Base-by-base conservation (phyloP, 768 basidiomycete species). In the Antrodiella citrinella region DNA sequence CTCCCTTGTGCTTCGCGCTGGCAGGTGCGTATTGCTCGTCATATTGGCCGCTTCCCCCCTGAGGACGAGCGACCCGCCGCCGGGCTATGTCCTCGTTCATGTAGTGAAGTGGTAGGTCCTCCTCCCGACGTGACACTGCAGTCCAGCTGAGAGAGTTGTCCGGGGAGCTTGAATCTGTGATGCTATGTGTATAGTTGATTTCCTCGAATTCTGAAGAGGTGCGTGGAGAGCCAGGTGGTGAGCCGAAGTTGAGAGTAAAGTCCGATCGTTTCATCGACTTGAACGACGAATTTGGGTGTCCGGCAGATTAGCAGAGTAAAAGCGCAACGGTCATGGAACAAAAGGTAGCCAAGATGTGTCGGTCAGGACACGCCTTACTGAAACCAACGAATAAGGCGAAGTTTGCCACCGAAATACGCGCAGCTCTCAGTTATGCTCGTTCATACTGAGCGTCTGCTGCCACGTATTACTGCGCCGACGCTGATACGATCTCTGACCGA, bases 161-260 rank as follows among this genome's bases (percentile, higher is more conserved):
- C 23, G 51, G 22, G 4, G 47, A 15, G 41, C 21, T 43, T n/a
- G 41, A 43, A 15, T 35, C 30, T 22, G 41, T 18, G 7, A 19
- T 25, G 13, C 24, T 67, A 21, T 69, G 58, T 35, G 85, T 84
- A 53, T 87, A 78, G 12, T 74, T 64, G 52, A 86, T 69, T 62
- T 87, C 75, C 67, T 87, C 84, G 65, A 85, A 87, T 57, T 87
- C 86, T 57, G 77, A 78, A 49, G 80, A 80, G 45, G 76, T 70
- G 60, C 71, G 71, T 41, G 72, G 65, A 41, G 73, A 67, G 48
- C 67, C 66, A 56, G 73, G 70, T 52, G 75, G 72, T 54, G 77
- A 68, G 62, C 80, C 82, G 66, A 90, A 77, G 63, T 86, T 81
- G 55, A 90, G 74, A 60, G 82, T 74, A 57, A 87, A 73, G 64